Base-by-base conservation (phyloP, 2,329 filamentous ascomycete species). In the Chlorencoelia australis region DNA sequence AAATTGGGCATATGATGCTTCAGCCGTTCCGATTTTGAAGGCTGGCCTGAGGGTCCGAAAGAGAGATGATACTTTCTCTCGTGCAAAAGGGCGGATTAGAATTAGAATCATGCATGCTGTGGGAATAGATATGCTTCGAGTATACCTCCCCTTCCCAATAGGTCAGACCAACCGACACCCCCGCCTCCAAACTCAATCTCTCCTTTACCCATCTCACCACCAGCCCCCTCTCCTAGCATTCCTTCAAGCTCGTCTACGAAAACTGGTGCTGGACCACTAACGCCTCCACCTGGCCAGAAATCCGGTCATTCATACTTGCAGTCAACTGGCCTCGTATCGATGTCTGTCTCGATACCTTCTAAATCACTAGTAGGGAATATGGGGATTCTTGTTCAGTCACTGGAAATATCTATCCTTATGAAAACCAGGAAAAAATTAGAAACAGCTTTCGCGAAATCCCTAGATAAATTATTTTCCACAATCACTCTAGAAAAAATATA, bases 11-110 rank as follows among this genome's bases (percentile, higher is more conserved):
- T 87, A 67, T 87, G 55, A 79, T 86, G 64, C 59, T 87, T 5
- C 82, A 88, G 50, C 81, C 82, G 0, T 87, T 88, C 75, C 11
- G 82, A 86, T 48, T 86, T 85, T 40, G 82, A 88, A 49, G 82
- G 82, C 1, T 88, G 82, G 81, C 61, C 67, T 0, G 62, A 64
- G 26, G 73, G 64, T 0, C 73, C 70, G 2, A 49, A 61, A 1
- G 70, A 80, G 53, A 63, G 79, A 71, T 4, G 71, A 80, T 34
- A 79, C 76, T 0, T 82, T 82, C 44, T 58, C 62, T 0, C 66
- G 77, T 16, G 80, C 77, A 0, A 59, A 56, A 5, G 79, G 78
- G 0, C 88, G 81, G 82, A 71, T 82, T 32, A 59, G 67, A 25
- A 25, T 25, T 25, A n/a, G 30, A 7, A 73, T 88, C 41, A 86